Evolutionary conservation across 2,329 filamentous ascomycete species (phyloP), one percentile per base, ranked within the genome.

Genomic region (Dothiorella sarmentorum): DNA sequence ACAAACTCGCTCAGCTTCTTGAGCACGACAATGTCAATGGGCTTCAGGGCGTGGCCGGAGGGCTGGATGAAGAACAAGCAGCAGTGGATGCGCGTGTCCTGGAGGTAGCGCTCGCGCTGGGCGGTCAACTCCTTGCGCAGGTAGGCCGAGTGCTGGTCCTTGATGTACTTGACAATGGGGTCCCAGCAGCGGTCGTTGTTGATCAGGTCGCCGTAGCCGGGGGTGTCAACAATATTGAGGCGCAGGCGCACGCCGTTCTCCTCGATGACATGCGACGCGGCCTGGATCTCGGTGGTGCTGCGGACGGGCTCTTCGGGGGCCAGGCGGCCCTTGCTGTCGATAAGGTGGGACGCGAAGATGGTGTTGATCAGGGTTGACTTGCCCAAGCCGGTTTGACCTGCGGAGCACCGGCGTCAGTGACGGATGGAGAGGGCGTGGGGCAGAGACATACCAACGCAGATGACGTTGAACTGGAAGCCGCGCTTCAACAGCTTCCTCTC

Each of bases 131-230:
- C 94, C 85, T 99, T 99, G 78, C 94, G 90, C 68, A 99, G 86
- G 81, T 97, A 99, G 70, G 94, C 93, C 56, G 91, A 97, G 83
- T 99, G 94, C 82, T 99, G 94, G 79, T 99, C 94, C 85, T 99
- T 99, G 85, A 99, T 99, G 80, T 99, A 99, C 83, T 99, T 99
- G 83, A 99, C 93, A 75, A 99, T 99, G 64, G 94, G 94, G 74
- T 99, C 94, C 94, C 94, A 99, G 87, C 94, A 99, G 84, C 94
- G 89, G 81, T 99, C 94, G 78, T 99, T 99, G 85, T 99, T 99
- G 78, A 99, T 94, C 73, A 97, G 86, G 72, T 99, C 94, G 72
- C 94, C 94, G 72, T 99, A 99, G 65, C 94, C 94, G 64, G 94
- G 94, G 64, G 94, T 99, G 75, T 99, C 94, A 71, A 99, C 94